Percentiles rank a stretch among this genome's conserved stretches.
These are phyloP conservation scores for Thecaphora thlaspeos DNA, from an alignment of 1,284 basidiomycete genomes.

Conservation along the genomic window DNA sequence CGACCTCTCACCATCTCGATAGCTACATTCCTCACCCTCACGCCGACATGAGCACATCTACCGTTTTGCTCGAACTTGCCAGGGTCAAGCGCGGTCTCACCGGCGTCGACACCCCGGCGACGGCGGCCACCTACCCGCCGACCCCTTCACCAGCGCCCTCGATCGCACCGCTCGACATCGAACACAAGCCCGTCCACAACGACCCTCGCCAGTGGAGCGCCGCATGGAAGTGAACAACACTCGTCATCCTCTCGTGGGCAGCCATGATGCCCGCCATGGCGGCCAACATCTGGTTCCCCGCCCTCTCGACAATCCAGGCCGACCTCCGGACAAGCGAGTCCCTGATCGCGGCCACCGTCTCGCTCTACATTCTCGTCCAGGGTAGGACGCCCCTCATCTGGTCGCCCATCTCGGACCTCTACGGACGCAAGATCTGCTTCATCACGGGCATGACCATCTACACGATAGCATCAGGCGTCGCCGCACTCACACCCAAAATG, in stretches of 20 bases:
- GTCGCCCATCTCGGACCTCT: slow-evolving; percentile 73
- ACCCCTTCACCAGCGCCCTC: too few species aligned
- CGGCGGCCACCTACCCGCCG: too few species aligned
- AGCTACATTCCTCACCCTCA: too few species aligned
- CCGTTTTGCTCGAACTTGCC: too few species aligned
- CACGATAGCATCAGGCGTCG: slow-evolving; percentile 5
- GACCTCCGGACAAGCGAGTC: slow-evolving; percentile 68
- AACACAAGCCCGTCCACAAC: slow-evolving; percentile 69
- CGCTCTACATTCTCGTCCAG: slow-evolving; percentile 77
- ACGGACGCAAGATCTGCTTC: slow-evolving; percentile 45
- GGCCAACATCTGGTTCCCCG: slow-evolving; percentile 63
- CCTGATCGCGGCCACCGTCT: slow-evolving; percentile 72
- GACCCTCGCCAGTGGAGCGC: slow-evolving; percentile 75
- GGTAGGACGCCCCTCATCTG: slow-evolving; percentile 70
- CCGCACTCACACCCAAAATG: slow-evolving; percentile 4
- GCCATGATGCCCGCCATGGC: slow-evolving; percentile 70
- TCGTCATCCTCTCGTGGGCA: slow-evolving; percentile 66
- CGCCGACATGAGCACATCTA: too few species aligned
- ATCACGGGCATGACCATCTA: slow-evolving; percentile 9
- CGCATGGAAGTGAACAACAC: slow-evolving; percentile 66
- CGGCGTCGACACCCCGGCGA: too few species aligned
- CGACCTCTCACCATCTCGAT: too few species aligned
- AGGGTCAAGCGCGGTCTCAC: too few species aligned
- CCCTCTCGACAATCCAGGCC: slow-evolving; percentile 68
- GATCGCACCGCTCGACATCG: slow-evolving; percentile 63